Percentiles rank a stretch among this genome's conserved stretches.
These are phyloP conservation scores for Gossypium raimondii DNA, from an alignment of 345 rosid species.

Conservation along the genomic window DNA sequence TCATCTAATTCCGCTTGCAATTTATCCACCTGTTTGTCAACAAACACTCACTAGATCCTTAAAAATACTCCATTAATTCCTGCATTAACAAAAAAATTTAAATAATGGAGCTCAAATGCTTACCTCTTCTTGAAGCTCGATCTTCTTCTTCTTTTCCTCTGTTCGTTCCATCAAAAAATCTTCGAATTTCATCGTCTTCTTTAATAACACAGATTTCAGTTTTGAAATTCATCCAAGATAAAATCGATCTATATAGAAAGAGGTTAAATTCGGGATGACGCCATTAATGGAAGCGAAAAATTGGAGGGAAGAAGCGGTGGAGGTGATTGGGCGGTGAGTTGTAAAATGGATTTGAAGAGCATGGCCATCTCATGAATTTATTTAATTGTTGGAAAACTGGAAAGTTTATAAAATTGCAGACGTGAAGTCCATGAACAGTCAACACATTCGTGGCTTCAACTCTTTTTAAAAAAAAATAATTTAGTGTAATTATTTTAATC, in stretches of 20 bases:
- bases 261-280: slow-evolving; percentile 22
- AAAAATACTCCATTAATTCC: background rate
- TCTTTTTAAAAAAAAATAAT: background rate
- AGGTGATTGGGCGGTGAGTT: slow-evolving; percentile 17
- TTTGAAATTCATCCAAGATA: background rate
- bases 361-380: slow-evolving; percentile 42
- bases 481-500: no score
- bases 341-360: slow-evolving; percentile 22
- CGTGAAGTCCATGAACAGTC: slow-evolving; percentile 64
- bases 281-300: slow-evolving; percentile 29
- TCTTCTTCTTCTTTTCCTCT: slow-evolving; percentile 37
- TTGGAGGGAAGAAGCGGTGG: slow-evolving; percentile 14
- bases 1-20: slow-evolving; percentile 60
- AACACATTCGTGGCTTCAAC: slow-evolving; percentile 1
- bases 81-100: background rate
- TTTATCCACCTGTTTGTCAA: slow-evolving; percentile 44
- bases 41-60: background rate
- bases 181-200: slow-evolving; percentile 64
- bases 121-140: slow-evolving; percentile 52
- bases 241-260: background rate
- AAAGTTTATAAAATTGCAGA: slow-evolving; percentile 22
- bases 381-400: slow-evolving; percentile 7
- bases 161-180: slow-evolving; percentile 56
- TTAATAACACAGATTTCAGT: background rate
- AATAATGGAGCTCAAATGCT: slow-evolving; percentile 4